Evolutionary conservation across 1,284 basidiomycete species (phyloP).

Genomic region (Rhizopogon hawkerae): DNA sequence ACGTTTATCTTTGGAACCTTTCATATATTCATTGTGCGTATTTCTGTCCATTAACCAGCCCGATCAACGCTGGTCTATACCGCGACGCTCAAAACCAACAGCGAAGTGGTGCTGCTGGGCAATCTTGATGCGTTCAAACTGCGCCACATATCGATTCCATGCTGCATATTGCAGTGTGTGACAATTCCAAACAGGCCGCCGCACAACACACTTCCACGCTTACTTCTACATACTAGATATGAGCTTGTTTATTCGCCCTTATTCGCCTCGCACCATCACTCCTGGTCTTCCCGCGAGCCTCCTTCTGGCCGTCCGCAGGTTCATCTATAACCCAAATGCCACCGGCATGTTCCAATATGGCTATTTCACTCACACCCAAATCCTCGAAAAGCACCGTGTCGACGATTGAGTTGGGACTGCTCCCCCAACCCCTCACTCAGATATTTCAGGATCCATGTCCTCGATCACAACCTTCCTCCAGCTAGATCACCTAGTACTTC

Average conservation of each 20-base stretch:
- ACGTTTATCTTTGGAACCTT: conserved; percentile 9
- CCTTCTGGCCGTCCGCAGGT: conserved; percentile 25
- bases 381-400: conserved; percentile 28
- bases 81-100: not conserved
- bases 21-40: conserved; percentile 4
- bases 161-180: conserved; percentile 10
- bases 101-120: not conserved
- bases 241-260: conserved; percentile 7
- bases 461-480: conserved; percentile 10
- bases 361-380: conserved; percentile 11
- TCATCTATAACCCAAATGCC: conserved; percentile 15
- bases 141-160: conserved; percentile 6
- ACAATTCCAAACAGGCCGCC: conserved; percentile 19
- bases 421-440: conserved; percentile 13
- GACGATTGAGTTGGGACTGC: conserved; percentile 14
- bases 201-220: conserved; percentile 16
- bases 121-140: not conserved
- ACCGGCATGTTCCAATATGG: conserved; percentile 9
- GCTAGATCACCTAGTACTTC: conserved; percentile 1
- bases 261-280: conserved; percentile 10
- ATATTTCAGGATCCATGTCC: conserved; percentile 21
- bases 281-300: conserved; percentile 22
- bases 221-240: conserved; percentile 2
- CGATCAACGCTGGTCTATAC: not conserved
- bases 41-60: conserved; percentile 20